phyloP scores from a whole-genome alignment of 805 yeast genomes.

The Pichia manshurica region DNA sequence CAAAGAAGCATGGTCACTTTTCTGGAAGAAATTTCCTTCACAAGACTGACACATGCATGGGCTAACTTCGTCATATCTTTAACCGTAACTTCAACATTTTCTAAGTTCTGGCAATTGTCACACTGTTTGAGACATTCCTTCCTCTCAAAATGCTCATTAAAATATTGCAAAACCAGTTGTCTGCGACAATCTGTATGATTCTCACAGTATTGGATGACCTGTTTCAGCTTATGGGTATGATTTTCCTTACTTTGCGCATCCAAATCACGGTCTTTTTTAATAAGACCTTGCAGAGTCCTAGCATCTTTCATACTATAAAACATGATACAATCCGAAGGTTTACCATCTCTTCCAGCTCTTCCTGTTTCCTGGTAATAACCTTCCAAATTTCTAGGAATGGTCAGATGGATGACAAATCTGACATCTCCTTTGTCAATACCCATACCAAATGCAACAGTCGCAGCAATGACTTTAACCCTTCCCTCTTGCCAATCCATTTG shows the following conservation, averaged over 20 bases:
- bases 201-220: conserved; percentile 88
- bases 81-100: conserved; percentile 37
- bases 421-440: conserved; percentile 98
- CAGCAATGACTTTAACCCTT: conserved; percentile 74
- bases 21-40: conserved; percentile 46
- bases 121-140: conserved; percentile 64
- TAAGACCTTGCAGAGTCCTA: conserved; percentile 65
- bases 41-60: conserved; percentile 51
- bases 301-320: conserved; percentile 81
- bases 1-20: conserved; percentile 74
- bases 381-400: conserved; percentile 84
- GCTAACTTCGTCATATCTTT: conserved; percentile 69
- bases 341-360: conserved; percentile 96
- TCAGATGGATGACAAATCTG: conserved; percentile 81
- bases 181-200: conserved; percentile 87
- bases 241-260: conserved; percentile 61
- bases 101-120: conserved; percentile 69
- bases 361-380: conserved; percentile 99
- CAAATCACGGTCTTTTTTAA: conserved; percentile 67
- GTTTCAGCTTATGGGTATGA: conserved; percentile 69
- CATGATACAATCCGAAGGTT: conserved; percentile 73
- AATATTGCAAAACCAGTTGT: conserved; percentile 81
- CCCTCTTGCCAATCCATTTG: conserved; percentile 82
- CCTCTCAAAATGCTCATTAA: conserved; percentile 75
- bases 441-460: conserved; percentile 98